Base-by-base conservation (phyloP, 495 filamentous ascomycete species). In the Hyaloscypha hepaticicola region DNA sequence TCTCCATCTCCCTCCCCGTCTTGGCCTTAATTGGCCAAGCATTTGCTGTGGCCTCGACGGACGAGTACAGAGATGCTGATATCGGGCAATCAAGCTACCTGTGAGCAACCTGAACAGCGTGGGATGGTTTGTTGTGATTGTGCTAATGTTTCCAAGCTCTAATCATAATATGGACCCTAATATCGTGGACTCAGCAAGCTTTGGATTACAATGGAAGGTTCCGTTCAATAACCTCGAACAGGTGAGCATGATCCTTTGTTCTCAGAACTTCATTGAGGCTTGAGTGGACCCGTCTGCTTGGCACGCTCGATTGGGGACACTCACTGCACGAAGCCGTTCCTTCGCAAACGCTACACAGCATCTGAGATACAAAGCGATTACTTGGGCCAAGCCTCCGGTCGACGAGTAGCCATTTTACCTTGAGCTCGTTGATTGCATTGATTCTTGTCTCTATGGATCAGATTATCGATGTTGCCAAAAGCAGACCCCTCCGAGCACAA, bases 91-190 rank as follows among this genome's bases (percentile, higher is more conserved):
- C 55, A 29, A 56, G 63, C 16, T 65, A 65, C 25, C 41, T 65
- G 63, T 60, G 31, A 59, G 61, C n/a, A 22, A 11, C 50, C 31
- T 55, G 22, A 29, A 29, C 8, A 51, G n/a, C 9, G 34, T 5
- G 28, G 48, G 21, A 22, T 11, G 4, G 38, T 45, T 9, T 16
- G 16, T 14, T 14, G 0, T 45, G 38, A 19, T 33, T 19, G 11
- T 55, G 29, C 59, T 63, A 45, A 61, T 38, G 14, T 48, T 1
- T 51, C 12, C 59, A 77, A 73, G 61, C 25, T 31, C 63, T 28
- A 80, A 78, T 64, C 78, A 82, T 66, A 81, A 80, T 72, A 77
- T 80, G 74, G 78, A 81, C 61, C 78, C 78, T 19, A 68, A 73
- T 9, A 65, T 80, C 27, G 73, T 82, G 0, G 72, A 61, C 26